Base-by-base conservation (phyloP, 1,284 basidiomycete genomes). In the Flammula alnicola region DNA sequence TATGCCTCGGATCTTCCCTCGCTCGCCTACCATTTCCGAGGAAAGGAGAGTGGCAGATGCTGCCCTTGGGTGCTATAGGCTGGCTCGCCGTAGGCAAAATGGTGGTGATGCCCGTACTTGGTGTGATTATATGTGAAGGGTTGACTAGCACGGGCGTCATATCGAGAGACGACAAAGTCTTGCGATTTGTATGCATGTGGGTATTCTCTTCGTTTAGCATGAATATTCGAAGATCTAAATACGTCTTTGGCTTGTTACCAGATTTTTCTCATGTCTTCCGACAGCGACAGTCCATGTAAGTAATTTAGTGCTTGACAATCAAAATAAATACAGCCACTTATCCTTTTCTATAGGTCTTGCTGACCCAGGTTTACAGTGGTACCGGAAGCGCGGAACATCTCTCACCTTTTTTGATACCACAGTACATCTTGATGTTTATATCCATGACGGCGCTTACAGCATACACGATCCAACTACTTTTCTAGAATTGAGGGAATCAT, bases 1-100 rank as follows among this genome's bases (percentile, higher is more conserved):
- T 91, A 10, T 82, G 84, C 17, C 72, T 93, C 1, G 92, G 92
- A 0, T 84, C 85, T 0, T 84, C 86, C 1, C 76, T 93, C 20
- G 88, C 90, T 0, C 72, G 86, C 32, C 63, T 93, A 45, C 74
- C 78, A 31, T 64, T 90, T 3, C 81, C 83, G 1, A 61, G 68
- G 43, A 49, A 59, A 19, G 70, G 68, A 17, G 71, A 75, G 52
- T 82, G 75, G 81, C 67, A 58, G 10, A 72, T 71, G 3, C 69
- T 91, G 10, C 91, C 91, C 0, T 61, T 85, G 0, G 81, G 81
- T 1, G 84, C 90, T 0, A 90, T 93, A 26, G 47, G 72, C 0
- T 75, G 72, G 40, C 67, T 93, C 46, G 83, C 88, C 0, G 52
- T 83, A 1, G 75, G 72, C 16, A 89, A 86, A 65, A 78, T 91